phyloP scores from a whole-genome alignment of 768 basidiomycete species.

The Hypholoma fasciculare region DNA sequence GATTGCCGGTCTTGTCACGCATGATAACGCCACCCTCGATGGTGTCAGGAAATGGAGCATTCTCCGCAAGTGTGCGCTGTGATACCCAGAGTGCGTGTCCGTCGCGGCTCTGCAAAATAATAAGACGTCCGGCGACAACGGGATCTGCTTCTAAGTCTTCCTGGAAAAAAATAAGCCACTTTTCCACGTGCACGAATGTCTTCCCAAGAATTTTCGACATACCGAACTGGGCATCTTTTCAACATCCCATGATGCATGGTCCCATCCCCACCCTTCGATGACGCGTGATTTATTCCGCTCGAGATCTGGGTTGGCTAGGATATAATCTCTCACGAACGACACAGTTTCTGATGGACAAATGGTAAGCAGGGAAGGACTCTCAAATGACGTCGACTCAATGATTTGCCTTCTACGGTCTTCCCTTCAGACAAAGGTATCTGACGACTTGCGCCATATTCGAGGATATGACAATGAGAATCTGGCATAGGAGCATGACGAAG shows the following conservation, averaged over 20 bases:
- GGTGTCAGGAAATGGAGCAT: conserved; percentile 60
- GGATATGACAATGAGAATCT: conserved; percentile 81
- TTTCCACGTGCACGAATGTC: background rate
- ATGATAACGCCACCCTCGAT: conserved; percentile 83
- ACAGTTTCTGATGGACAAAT: conserved; percentile 52
- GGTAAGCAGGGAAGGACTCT: background rate
- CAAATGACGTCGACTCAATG: background rate
- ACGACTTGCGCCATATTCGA: conserved; percentile 73
- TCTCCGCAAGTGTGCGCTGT: conserved; percentile 50
- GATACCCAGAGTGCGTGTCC: conserved; percentile 91
- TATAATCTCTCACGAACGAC: conserved; percentile 58
- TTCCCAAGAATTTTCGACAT: background rate
- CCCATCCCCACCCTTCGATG: conserved; percentile 87
- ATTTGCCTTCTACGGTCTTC: conserved; percentile 52
- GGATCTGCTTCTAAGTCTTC: conserved; percentile 72
- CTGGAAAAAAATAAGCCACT: conserved; percentile 32
- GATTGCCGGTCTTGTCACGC: conserved; percentile 60
- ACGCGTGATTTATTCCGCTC: conserved; percentile 53
- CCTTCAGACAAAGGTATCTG: conserved; percentile 66
- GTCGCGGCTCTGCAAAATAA: conserved; percentile 86
- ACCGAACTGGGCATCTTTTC: conserved; percentile 15
- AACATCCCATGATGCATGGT: conserved; percentile 72
- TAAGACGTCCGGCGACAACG: conserved; percentile 62
- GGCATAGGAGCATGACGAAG: background rate
- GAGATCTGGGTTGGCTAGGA: conserved; percentile 56